Percentiles rank a stretch among this genome's conserved stretches.
These are phyloP conservation scores for Ogataea thermomethanolica DNA, from an alignment of 805 yeast species.

Conservation along the genomic window DNA sequence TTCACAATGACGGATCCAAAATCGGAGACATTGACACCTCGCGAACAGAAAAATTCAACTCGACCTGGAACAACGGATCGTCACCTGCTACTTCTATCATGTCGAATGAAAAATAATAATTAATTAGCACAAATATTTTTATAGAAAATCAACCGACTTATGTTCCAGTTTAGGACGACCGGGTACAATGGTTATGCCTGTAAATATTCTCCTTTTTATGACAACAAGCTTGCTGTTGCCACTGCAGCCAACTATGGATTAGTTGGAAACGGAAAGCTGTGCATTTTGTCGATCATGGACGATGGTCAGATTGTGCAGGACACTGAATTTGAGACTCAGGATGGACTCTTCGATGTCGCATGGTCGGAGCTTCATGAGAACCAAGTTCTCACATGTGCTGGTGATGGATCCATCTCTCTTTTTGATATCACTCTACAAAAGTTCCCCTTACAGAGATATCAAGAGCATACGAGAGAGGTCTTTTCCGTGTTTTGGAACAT, in stretches of 20 bases:
- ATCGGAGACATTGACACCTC: slow-evolving; percentile 20
- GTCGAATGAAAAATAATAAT: slow-evolving; percentile 13
- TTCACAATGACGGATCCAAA: slow-evolving; percentile 15
- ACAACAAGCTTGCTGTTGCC: slow-evolving; percentile 85
- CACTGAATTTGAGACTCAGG: slow-evolving; percentile 80
- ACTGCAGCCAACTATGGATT: slow-evolving; percentile 90
- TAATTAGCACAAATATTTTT: slow-evolving; percentile 7
- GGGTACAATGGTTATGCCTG: slow-evolving; percentile 88
- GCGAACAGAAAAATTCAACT: slow-evolving; percentile 19
- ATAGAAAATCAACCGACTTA: slow-evolving; percentile 24
- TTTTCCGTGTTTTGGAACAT: slow-evolving; percentile 37
- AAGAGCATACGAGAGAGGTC: slow-evolving; percentile 60
- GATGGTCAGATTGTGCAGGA: slow-evolving; percentile 58
- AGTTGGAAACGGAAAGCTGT: slow-evolving; percentile 88
- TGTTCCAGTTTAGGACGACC: slow-evolving; percentile 70
- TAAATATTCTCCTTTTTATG: slow-evolving; percentile 88
- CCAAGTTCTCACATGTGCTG: slow-evolving; percentile 77
- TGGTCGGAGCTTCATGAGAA: slow-evolving; percentile 93
- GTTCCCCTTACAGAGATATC: slow-evolving; percentile 70
- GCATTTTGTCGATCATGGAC: slow-evolving; percentile 62
- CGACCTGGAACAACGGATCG: slow-evolving; percentile 26
- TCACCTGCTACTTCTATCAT: slow-evolving; percentile 28
- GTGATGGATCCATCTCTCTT: slow-evolving; percentile 84
- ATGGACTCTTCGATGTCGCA: slow-evolving; percentile 79
- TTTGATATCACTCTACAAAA: slow-evolving; percentile 69